Base-by-base conservation (phyloP, 2,329 filamentous ascomycete genomes). In the Claviceps sp. region DNA sequence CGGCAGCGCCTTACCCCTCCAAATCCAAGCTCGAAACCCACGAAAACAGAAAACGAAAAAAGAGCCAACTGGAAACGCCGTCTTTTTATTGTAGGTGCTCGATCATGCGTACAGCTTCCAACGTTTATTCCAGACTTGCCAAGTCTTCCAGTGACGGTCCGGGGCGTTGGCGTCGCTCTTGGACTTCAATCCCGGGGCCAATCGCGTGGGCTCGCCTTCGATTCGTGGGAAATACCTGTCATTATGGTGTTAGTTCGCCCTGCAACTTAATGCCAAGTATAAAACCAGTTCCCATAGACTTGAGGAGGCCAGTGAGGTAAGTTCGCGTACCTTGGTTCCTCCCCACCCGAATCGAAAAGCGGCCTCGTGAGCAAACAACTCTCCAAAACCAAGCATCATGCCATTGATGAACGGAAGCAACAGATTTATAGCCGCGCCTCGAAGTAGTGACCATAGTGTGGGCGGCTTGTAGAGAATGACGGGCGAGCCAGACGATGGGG, bases 351-450 rank as follows among this genome's bases (percentile, higher is more conserved):
- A 72, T 62, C 91, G 76, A 65, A 91, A 98, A 1, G 93, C 93
- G 49, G 88, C 85, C 72, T 98, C 93, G 65, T 98, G 93, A 51
- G 93, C 93, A 68, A 98, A 91, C 50, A 98, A 72, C 72, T 98
- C 93, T 59, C 93, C 93, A 63, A 98, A 96, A 2, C 93, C 93
- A 62, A 98, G 72, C 93, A 98, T 98, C 75, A 98, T 79, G 47
- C 93, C 93, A 70, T 98, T 98, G 63, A 98, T 81, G 63, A 98
- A 98, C 0, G 93, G 93, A 20, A 98, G 71, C 1, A 98, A 62
- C n/a, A 98, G 74, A 67, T 98, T 98, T 70, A 98, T 98, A 5
- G 90, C 89, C 16, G 89, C 88, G 40, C 93, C 88, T 52, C 91
- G 82, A 51, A 96, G 59, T 56, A 98, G 68, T 9, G 86, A 82